Evolutionary conservation across 2,329 filamentous ascomycete species (phyloP).

Genomic region (Talaromyces verruculosus): DNA sequence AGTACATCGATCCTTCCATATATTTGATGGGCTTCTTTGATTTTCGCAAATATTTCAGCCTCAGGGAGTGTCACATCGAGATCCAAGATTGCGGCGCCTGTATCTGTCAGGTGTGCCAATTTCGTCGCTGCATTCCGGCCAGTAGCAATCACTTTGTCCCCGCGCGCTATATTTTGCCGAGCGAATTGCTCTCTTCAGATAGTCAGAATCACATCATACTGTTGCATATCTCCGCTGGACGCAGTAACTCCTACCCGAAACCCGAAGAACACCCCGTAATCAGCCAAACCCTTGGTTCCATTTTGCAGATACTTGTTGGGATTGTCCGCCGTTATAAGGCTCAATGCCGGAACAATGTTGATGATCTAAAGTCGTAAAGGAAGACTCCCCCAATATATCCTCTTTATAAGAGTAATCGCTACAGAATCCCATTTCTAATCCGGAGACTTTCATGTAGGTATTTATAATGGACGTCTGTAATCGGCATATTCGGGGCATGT

Average conservation of each 20-base stretch:
- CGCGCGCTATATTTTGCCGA: slow-evolving; percentile 17
- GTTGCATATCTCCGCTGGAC: neutral
- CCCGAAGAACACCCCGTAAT: slow-evolving; percentile 19
- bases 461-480: neutral
- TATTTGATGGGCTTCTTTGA: slow-evolving; percentile 13
- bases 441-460: neutral
- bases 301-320: no score
- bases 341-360: neutral
- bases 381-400: neutral
- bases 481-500: neutral
- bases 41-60: slow-evolving; percentile 12
- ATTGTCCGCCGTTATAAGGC: neutral
- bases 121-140: slow-evolving; percentile 19
- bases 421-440: neutral
- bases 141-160: slow-evolving; percentile 19
- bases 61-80: slow-evolving; percentile 16
- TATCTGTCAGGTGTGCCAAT: slow-evolving; percentile 16
- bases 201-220: neutral
- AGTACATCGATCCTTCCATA: slow-evolving; percentile 18
- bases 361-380: neutral
- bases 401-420: neutral
- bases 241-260: slow-evolving; percentile 8
- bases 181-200: slow-evolving; percentile 17
- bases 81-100: slow-evolving; percentile 15
- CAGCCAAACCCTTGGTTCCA: slow-evolving; percentile 18